Percentiles rank a stretch among this genome's conserved stretches.
phyloP scores from a whole-genome alignment of 305 asterid genomes.

The Fraxinus platypoda region DNA sequence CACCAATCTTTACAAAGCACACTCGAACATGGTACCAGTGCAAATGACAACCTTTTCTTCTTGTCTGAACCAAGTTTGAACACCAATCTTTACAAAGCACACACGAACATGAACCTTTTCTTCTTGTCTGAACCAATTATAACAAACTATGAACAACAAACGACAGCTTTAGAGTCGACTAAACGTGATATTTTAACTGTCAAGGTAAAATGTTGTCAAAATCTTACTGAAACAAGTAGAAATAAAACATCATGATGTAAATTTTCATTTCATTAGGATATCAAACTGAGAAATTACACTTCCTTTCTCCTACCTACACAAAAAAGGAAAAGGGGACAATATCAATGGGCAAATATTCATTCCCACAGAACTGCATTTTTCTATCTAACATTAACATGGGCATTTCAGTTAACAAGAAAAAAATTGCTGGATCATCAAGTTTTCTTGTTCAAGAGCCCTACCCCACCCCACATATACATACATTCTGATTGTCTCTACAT shows the following conservation, averaged over 20 bases:
- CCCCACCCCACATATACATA: conserved; percentile 13
- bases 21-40: not conserved
- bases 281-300: conserved; percentile 25
- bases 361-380: not conserved
- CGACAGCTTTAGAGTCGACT: not conserved
- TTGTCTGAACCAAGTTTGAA: not conserved
- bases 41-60: too few species aligned
- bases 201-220: not conserved
- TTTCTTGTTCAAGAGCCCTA: not conserved
- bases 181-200: not conserved
- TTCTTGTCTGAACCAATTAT: not conserved
- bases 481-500: not conserved
- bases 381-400: not conserved
- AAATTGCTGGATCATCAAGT: not conserved
- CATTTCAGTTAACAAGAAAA: conserved; percentile 1
- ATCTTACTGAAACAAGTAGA: not conserved
- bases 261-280: conserved; percentile 15
- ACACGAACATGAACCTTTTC: not conserved
- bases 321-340: conserved; percentile 10
- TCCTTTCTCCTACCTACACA: conserved; percentile 17
- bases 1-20: not conserved
- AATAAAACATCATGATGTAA: not conserved
- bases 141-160: not conserved
- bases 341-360: conserved; percentile 9
- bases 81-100: not conserved